Base-by-base conservation (phyloP, 495 filamentous ascomycete species). In the Hypoxylon subgilvum region DNA sequence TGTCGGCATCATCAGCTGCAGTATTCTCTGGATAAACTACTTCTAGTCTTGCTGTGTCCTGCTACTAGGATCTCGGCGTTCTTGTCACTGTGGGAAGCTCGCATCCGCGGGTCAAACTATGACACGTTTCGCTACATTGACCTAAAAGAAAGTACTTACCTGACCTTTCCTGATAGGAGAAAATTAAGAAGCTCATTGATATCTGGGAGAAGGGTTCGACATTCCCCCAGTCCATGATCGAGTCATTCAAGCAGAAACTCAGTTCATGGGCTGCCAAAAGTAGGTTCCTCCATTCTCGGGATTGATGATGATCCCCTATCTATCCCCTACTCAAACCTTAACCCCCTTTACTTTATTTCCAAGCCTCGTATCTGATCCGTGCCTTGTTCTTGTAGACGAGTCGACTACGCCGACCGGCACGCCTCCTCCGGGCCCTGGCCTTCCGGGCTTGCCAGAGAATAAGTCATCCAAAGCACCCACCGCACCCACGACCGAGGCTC, bases 151-250 rank as follows among this genome's bases (percentile, higher is more conserved):
- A 64, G 52, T 43, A 74, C 74, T 77, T 75, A 75, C 77, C 68
- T 68, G 48, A 64, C 68, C 40, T 23, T 62, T 56, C 46, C 53
- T 52, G 77, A 77, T 89, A 96, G 92, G 92, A 94, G 74, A 97
- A 96, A 81, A 93, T 96, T 69, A 89, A 84, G 73, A 96, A 97
- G 72, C 84, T 97, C 67, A 79, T 97, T 76, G 91, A 96, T 70
- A 98, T 98, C 67, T 98, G 94, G 94, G 93, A 97, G 69, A 92
- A 92, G 57, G 91, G 90, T 50, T 85, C 85, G 67, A 97, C 92
- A 21, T 97, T 98, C 74, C 92, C 93, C 19, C 70, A 84, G 16
- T 69, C 84, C 25, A 88, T 96, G 86, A 82, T 98, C 66, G 81
- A 82, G 39, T 84, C 84, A 12, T 96, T 96, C 82, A 96, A 92